Percentiles rank a stretch among this genome's conserved stretches.
Conservation (phyloP, 768 basidiomycete genomes). For the Xanthoconium stramineum region DNA sequence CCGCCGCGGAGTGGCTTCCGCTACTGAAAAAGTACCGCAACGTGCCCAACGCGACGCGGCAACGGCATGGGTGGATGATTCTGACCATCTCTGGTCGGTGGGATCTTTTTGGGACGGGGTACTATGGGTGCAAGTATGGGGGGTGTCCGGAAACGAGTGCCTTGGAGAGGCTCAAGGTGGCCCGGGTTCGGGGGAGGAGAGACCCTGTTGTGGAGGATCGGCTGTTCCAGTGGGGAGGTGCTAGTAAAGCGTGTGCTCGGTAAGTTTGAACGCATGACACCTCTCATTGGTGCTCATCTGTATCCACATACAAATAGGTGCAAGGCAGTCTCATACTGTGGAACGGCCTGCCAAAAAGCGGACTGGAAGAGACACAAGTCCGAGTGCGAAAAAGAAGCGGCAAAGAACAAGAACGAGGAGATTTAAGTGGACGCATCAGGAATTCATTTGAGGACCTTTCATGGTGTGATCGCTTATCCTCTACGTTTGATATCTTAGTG, state of each 20-base stretch:
- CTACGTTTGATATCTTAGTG: neutral
- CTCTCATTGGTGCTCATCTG: neutral
- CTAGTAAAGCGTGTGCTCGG: neutral
- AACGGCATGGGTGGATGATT: neutral
- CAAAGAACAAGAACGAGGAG: slow-evolving; percentile 1
- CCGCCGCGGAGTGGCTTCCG: neutral
- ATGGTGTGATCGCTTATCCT: neutral
- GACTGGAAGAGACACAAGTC: slow-evolving; percentile 3
- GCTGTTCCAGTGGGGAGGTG: neutral
- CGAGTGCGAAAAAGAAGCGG: neutral
- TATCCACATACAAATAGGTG: neutral
- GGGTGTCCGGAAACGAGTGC: neutral
- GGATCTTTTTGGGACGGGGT: neutral
- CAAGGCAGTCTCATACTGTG: neutral
- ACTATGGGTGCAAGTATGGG: neutral
- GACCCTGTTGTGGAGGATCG: neutral
- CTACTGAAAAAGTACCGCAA: neutral
- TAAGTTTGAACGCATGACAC: neutral
- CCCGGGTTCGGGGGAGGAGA: neutral
- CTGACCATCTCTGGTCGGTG: neutral
- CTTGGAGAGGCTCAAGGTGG: neutral
- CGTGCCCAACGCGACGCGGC: neutral
- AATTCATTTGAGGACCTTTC: neutral
- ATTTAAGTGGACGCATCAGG: neutral
- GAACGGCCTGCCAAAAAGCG: neutral